Conservation (phyloP, 495 filamentous ascomycete species). For the Talaromyces trachyspermus region DNA sequence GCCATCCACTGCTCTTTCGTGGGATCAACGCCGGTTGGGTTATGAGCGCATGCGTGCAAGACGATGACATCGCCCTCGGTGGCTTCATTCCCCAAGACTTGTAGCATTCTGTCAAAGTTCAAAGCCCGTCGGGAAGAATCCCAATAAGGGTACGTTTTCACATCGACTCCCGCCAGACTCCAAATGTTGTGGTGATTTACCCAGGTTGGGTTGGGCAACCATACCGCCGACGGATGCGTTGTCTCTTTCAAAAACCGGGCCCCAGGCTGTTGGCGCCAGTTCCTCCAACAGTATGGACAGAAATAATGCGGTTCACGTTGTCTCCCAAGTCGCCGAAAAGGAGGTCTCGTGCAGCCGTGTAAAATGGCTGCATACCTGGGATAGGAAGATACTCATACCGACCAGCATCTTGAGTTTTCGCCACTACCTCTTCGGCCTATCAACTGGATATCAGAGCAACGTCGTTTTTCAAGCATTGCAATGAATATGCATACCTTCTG, state of each 20-base stretch:
- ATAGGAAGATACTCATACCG: slow-evolving; percentile 18
- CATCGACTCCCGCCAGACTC: slow-evolving; percentile 6
- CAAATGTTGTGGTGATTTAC: slow-evolving; percentile 19
- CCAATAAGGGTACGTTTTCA: slow-evolving; percentile 22
- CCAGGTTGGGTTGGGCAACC: slow-evolving; percentile 20
- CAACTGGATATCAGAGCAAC: background rate
- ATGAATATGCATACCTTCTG: slow-evolving; percentile 11
- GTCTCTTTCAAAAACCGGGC: slow-evolving; percentile 57
- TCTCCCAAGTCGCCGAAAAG: slow-evolving; percentile 6
- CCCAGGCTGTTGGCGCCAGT: slow-evolving; percentile 76
- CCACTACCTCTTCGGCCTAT: background rate
- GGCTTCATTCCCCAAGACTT: slow-evolving; percentile 10
- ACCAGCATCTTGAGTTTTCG: background rate
- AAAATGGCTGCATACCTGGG: slow-evolving; percentile 6
- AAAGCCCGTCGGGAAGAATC: background rate
- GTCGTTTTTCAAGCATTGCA: background rate
- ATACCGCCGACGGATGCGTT: slow-evolving; percentile 11
- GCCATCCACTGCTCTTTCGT: slow-evolving; percentile 25
- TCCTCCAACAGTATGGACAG: slow-evolving; percentile 67
- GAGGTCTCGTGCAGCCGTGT: slow-evolving; percentile 8
- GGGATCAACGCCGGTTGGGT: slow-evolving; percentile 34
- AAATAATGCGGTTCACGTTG: background rate
- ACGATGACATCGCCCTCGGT: slow-evolving; percentile 21
- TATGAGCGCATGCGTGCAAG: slow-evolving; percentile 38
- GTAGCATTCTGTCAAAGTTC: slow-evolving; percentile 11